A percentile compares a stretch with the other conserved stretches of the same genome.
These are phyloP conservation scores for Saturnispora kantuleensis DNA, from an alignment of 805 yeast species.

Conservation along the genomic window DNA sequence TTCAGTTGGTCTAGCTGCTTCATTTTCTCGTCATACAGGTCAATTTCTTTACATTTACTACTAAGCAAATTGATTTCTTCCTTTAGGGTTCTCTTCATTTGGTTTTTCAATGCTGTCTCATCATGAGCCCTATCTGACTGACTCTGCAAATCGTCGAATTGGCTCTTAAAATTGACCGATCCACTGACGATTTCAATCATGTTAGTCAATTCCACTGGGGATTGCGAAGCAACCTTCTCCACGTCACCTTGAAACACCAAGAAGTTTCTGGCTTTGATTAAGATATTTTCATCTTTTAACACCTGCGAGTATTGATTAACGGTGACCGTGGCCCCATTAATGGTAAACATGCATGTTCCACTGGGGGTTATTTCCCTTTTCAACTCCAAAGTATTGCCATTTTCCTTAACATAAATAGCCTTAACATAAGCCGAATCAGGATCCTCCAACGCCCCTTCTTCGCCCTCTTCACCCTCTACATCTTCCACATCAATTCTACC, in stretches of 20 bases:
- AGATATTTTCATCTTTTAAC: constrained; percentile 67
- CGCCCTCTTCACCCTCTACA: constrained; percentile 17
- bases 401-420: constrained; percentile 60
- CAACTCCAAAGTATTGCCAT: constrained; percentile 49
- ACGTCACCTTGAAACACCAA: constrained; percentile 96
- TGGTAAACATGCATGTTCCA: constrained; percentile 60
- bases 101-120: constrained; percentile 50
- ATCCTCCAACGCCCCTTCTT: constrained; percentile 41
- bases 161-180: constrained; percentile 53
- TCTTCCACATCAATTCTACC: constrained; percentile 38
- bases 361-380: constrained; percentile 48
- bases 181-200: constrained; percentile 81
- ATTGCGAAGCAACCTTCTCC: constrained; percentile 83
- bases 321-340: constrained; percentile 51
- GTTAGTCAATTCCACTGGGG: constrained; percentile 62
- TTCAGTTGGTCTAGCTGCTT: constrained; percentile 38
- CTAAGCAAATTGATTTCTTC: constrained; percentile 71
- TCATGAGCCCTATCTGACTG: constrained; percentile 59
- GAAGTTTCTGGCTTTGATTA: constrained; percentile 84
- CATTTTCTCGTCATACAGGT: constrained; percentile 48
- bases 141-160: constrained; percentile 56
- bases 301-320: constrained; percentile 55
- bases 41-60: constrained; percentile 66
- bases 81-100: constrained; percentile 58
- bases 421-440: constrained; percentile 61